Conservation (phyloP, 1,284 basidiomycete genomes). For the Apiotrichum mycotoxinovorans region DNA sequence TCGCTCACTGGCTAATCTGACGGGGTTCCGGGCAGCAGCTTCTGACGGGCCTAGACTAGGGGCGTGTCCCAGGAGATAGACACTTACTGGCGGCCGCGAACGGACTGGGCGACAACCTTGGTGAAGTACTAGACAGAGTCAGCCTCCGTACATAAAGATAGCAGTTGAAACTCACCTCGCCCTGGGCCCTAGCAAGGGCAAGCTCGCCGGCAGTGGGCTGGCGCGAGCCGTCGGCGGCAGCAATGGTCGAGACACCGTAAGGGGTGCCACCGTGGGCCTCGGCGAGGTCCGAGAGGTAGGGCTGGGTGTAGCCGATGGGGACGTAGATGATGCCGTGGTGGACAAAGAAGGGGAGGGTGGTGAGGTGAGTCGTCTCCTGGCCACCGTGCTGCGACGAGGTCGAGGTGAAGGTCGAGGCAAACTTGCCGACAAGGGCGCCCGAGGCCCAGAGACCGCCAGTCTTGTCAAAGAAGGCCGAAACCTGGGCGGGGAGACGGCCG, state of each 20-base stretch:
- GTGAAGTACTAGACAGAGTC: conserved; percentile 37
- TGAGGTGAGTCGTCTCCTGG: conserved; percentile 59
- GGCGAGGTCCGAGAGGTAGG: conserved; percentile 59
- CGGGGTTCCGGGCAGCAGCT: not conserved
- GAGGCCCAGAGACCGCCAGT: conserved; percentile 70
- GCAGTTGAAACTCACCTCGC: conserved; percentile 31
- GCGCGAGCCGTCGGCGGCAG: conserved; percentile 62
- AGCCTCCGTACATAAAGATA: not conserved
- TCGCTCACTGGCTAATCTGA: not conserved
- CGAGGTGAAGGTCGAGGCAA: conserved; percentile 50
- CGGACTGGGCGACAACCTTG: conserved; percentile 41
- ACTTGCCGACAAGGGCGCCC: conserved; percentile 75
- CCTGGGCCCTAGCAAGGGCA: conserved; percentile 64
- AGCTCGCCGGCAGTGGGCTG: conserved; percentile 61
- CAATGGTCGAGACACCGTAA: conserved; percentile 67
- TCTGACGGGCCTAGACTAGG: not conserved
- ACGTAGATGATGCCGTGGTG: conserved; percentile 66
- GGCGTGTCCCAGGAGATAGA: not conserved
- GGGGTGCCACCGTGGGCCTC: conserved; percentile 67
- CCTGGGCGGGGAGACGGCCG: conserved; percentile 54
- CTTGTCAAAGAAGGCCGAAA: conserved; percentile 60
- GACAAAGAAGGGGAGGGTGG: conserved; percentile 65
- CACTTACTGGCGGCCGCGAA: conserved; percentile 43
- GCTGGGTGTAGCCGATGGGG: conserved; percentile 68
- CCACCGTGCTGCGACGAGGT: conserved; percentile 49